Evolutionary conservation across 1,284 basidiomycete species (phyloP), one percentile per base, ranked within the genome.

Genomic region (Microbotryum lychnidis-dioicae): DNA sequence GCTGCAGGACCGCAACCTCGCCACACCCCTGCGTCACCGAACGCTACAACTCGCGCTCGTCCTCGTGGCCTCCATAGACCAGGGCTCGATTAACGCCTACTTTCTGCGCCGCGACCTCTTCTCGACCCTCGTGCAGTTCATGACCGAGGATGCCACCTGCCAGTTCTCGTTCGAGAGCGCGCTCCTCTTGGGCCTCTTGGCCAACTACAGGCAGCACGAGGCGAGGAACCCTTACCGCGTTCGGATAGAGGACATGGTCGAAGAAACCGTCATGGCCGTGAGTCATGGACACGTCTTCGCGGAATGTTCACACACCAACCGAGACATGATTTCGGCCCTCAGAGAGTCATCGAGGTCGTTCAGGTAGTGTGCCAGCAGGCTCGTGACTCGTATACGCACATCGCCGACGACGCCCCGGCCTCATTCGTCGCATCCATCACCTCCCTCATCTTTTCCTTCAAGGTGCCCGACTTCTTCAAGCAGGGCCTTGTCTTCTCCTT

Each of bases 51-150:
- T 73, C 44, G 67, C 71, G 1, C 64, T 72, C 33, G 53, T 68
- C 21, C 14, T 72, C 23, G 71, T 73, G 33, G 50, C 68, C 2
- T 65, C 63, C 16, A 64, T 71, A 55, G 65, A 67, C 56, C 66
- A 71, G 45, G 64, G 65, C 18, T 64, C 68, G n/a, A 61, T 72
- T 31, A 70, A 62, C 54, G 67, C 72, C 49, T 73, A 70, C 60
- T 73, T 73, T 59, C 64, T 73, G 21, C 69, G 73, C 10, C 67
- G 72, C 29, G 72, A 73, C 66, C 60, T 73, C 25, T 73, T 72
- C 56, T 62, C 64, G 23, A 66, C 63, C 16, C 62, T 72, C 56
- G 61, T 65, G 42, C 59, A 60, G 54, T 68, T 72, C 60, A 63
- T 66, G 53, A 56, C 55, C 25, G 45, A 64, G 56, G 48, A 56